Percentiles rank a stretch among this genome's conserved stretches.
phyloP scores from a whole-genome alignment of 495 filamentous ascomycete genomes.

The Astrothelium subdiscretum region DNA sequence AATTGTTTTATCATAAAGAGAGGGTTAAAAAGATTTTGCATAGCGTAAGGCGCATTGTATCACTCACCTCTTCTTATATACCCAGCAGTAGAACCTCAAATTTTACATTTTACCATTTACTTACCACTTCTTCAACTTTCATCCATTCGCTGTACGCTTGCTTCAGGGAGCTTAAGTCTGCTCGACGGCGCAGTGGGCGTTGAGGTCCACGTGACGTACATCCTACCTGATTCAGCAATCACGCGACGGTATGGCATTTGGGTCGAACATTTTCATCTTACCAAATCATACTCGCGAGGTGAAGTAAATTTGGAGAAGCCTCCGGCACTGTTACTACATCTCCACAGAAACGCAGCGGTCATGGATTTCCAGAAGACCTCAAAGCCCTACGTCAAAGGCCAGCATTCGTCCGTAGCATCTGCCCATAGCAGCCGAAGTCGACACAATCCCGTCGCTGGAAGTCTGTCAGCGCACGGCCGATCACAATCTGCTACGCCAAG shows the following conservation, averaged over 20 bases:
- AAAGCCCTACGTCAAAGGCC: neutral
- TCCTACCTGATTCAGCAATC: neutral
- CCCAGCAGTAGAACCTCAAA: neutral
- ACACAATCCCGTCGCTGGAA: neutral
- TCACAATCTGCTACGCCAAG: neutral
- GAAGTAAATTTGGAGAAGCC: neutral
- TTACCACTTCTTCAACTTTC: neutral
- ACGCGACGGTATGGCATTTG: neutral
- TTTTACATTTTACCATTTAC: neutral
- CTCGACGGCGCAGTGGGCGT: neutral
- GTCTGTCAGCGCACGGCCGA: neutral
- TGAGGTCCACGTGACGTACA: neutral
- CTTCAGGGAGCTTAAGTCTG: too few relatives aligned
- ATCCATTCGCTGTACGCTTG: too few relatives aligned
- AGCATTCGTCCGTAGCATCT: neutral
- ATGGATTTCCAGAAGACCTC: neutral
- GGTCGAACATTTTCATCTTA: neutral
- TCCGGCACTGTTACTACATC: neutral
- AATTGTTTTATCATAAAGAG: neutral
- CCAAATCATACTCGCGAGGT: neutral
- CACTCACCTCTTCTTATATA: neutral
- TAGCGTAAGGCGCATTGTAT: neutral
- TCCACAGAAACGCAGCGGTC: neutral
- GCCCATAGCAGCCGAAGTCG: neutral
- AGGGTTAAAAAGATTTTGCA: neutral